Evolutionary conservation across 495 filamentous ascomycete species (phyloP).

Genomic region (Rostrohypoxylon terebratum): DNA sequence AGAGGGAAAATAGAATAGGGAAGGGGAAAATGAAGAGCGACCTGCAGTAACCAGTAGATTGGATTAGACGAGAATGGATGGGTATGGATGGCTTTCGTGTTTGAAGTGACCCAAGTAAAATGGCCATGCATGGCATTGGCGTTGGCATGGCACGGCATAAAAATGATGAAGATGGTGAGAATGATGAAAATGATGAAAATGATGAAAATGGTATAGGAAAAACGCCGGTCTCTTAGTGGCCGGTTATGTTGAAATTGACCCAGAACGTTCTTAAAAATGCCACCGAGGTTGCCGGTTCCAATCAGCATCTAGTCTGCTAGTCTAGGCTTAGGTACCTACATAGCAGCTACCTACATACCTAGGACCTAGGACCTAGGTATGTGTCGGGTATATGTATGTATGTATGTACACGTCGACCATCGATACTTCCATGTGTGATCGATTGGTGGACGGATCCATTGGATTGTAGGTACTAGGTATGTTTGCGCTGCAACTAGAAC

Average conservation of each 20-base stretch:
- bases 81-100: constrained; percentile 31
- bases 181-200: neutral
- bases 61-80: neutral
- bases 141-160: neutral
- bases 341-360: neutral
- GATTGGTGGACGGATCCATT: too few species aligned
- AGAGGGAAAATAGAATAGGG: neutral
- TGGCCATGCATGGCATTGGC: neutral
- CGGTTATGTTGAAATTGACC: constrained; percentile 31
- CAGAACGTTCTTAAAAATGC: constrained; percentile 37
- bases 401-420: constrained; percentile 5
- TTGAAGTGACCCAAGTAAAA: neutral
- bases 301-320: constrained; percentile 14
- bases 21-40: constrained; percentile 1
- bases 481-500: too few species aligned
- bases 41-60: neutral
- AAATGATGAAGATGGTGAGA: neutral
- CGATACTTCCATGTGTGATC: neutral
- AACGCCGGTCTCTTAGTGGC: constrained; percentile 1
- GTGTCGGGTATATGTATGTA: neutral
- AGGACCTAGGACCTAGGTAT: neutral
- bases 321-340: neutral
- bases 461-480: too few species aligned
- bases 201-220: neutral
- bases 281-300: constrained; percentile 9